These are phyloP conservation scores for Corynespora cassiicola DNA, from an alignment of 2,329 filamentous ascomycete genomes.

Conservation along the genomic window DNA sequence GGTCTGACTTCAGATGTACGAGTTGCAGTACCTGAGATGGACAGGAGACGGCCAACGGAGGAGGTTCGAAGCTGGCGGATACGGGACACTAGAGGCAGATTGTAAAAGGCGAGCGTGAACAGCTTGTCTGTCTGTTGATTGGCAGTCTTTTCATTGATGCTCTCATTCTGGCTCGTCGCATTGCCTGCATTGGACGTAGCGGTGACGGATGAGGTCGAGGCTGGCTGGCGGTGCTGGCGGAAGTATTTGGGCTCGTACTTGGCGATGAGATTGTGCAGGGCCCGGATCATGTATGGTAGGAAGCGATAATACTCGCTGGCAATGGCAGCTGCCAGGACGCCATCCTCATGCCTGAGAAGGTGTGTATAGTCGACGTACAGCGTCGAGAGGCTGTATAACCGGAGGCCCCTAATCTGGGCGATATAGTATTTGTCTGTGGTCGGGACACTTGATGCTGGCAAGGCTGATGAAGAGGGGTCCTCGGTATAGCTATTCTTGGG, in stretches of 20 bases:
- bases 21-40: slow-evolving; percentile 95
- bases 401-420: slow-evolving; percentile 81
- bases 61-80: slow-evolving; percentile 84
- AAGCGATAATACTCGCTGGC: slow-evolving; percentile 94
- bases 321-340: slow-evolving; percentile 83
- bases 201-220: slow-evolving; percentile 73
- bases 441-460: slow-evolving; percentile 71
- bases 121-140: slow-evolving; percentile 98
- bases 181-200: slow-evolving; percentile 66
- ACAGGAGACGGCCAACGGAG: slow-evolving; percentile 91
- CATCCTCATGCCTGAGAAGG: slow-evolving; percentile 76
- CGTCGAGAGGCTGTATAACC: slow-evolving; percentile 77
- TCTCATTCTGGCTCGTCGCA: slow-evolving; percentile 65
- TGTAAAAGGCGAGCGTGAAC: slow-evolving; percentile 92
- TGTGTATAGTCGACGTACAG: slow-evolving; percentile 90
- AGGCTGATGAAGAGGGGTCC: slow-evolving; percentile 68
- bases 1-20: slow-evolving; percentile 96
- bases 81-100: slow-evolving; percentile 84
- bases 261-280: slow-evolving; percentile 89
- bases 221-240: slow-evolving; percentile 86
- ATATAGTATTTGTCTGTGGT: slow-evolving; percentile 85
- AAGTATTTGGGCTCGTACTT: slow-evolving; percentile 96
- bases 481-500: slow-evolving; percentile 64
- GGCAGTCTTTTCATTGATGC: slow-evolving; percentile 73
- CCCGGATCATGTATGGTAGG: slow-evolving; percentile 86